Evolutionary conservation across 2,329 filamentous ascomycete genomes (phyloP).

Genomic region (Arachnomyces sp.): DNA sequence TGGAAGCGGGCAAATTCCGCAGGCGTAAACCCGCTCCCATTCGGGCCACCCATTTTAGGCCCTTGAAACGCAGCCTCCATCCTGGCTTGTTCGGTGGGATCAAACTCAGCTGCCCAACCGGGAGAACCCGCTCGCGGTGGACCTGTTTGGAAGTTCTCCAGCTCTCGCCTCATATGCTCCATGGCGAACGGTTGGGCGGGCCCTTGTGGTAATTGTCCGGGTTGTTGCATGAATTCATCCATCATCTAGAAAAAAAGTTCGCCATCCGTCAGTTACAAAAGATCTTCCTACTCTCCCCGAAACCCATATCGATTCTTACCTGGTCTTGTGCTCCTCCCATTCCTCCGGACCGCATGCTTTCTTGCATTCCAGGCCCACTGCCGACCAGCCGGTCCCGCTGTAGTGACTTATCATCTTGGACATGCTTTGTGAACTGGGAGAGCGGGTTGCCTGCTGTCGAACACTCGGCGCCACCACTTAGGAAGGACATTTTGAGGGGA

Average conservation of each 20-base stretch:
- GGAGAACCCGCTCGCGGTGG: slow-evolving; percentile 48
- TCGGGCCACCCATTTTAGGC: slow-evolving; percentile 33
- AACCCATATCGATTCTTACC: slow-evolving; percentile 34
- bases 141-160: slow-evolving; percentile 46
- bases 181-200: slow-evolving; percentile 53
- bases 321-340: slow-evolving; percentile 67
- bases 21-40: slow-evolving; percentile 59
- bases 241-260: slow-evolving; percentile 60
- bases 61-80: slow-evolving; percentile 67
- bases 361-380: slow-evolving; percentile 61
- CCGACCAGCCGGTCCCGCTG: slow-evolving; percentile 84
- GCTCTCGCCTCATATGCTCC: slow-evolving; percentile 58
- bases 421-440: slow-evolving; percentile 95
- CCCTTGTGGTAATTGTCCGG: slow-evolving; percentile 51
- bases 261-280: slow-evolving; percentile 14
- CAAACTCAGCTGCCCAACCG: slow-evolving; percentile 59
- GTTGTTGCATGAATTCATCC: slow-evolving; percentile 84
- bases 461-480: slow-evolving; percentile 83
- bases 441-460: slow-evolving; percentile 93
- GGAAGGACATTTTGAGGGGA: slow-evolving; percentile 69
- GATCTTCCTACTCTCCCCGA: neutral
- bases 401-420: slow-evolving; percentile 89
- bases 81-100: slow-evolving; percentile 54
- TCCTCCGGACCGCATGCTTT: slow-evolving; percentile 67
- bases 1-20: slow-evolving; percentile 86